Percentiles rank a stretch among this genome's conserved stretches.
phyloP scores from a whole-genome alignment of 2,329 filamentous ascomycete genomes.

The Zopfia rhizophila region DNA sequence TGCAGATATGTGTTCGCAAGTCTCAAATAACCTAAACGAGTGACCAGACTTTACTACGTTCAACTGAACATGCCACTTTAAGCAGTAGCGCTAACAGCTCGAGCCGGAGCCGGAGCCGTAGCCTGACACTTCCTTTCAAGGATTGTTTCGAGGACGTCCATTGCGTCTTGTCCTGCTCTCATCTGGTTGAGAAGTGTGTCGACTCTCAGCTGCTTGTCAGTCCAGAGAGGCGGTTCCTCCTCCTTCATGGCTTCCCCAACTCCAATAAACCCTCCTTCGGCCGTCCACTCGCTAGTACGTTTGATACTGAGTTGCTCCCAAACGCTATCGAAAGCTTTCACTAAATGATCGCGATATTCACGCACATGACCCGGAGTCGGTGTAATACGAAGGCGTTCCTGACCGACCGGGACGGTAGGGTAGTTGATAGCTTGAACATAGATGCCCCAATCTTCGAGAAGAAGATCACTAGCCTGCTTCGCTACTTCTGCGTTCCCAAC shows the following conservation, averaged over 20 bases:
- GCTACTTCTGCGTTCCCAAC: constrained; percentile 94
- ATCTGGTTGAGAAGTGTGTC: constrained; percentile 65
- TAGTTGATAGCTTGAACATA: constrained; percentile 99
- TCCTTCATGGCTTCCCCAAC: constrained; percentile 78
- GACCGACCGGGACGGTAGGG: constrained; percentile 96
- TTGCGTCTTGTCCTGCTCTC: constrained; percentile 55
- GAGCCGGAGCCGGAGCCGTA: constrained; percentile 53
- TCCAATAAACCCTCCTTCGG: constrained; percentile 91
- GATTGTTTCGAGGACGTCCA: constrained; percentile 59
- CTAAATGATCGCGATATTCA: constrained; percentile 85
- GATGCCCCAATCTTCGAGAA: constrained; percentile 89
- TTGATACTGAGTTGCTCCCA: constrained; percentile 91
- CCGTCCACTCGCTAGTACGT: constrained; percentile 91
- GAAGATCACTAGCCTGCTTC: constrained; percentile 90
- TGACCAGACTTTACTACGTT: background rate
- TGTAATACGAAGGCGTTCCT: constrained; percentile 95
- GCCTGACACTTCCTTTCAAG: constrained; percentile 59
- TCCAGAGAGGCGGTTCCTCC: constrained; percentile 83
- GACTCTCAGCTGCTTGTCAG: constrained; percentile 85
- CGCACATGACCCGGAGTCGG: constrained; percentile 92
- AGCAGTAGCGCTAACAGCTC: constrained; percentile 56
- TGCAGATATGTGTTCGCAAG: no score
- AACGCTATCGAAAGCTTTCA: constrained; percentile 84
- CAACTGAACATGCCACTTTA: constrained; percentile 21
- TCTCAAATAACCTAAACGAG: background rate